Percentiles rank a stretch among this genome's conserved stretches.
Evolutionary conservation across 306 rosid species (phyloP).

Genomic region (Begonia peltatifolia): DNA sequence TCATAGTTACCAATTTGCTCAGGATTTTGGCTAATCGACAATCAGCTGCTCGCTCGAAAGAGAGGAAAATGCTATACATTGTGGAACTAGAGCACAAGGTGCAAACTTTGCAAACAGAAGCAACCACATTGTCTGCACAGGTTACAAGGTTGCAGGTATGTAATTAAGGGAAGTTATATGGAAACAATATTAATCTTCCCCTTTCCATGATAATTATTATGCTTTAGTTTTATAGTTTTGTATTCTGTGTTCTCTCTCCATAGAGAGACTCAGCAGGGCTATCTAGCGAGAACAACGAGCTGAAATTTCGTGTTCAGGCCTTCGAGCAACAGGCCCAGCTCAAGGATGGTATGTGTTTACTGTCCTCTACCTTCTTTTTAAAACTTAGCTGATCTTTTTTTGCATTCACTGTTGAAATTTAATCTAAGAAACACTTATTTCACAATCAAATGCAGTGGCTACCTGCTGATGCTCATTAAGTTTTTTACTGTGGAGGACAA

Average conservation of each 20-base stretch:
- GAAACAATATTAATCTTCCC: too few species aligned
- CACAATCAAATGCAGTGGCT: too few species aligned
- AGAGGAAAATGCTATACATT: slow-evolving; percentile 55
- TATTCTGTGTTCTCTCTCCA: slow-evolving; percentile 9
- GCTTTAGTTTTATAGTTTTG: not conserved
- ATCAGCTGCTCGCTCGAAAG: slow-evolving; percentile 93
- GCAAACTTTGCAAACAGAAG: slow-evolving; percentile 85
- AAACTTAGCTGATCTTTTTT: too few species aligned
- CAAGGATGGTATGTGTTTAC: slow-evolving; percentile 40
- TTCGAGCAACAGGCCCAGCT: slow-evolving; percentile 75
- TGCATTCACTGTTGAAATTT: too few species aligned
- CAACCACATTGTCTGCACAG: slow-evolving; percentile 64
- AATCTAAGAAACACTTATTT: too few species aligned
- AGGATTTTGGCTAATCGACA: slow-evolving; percentile 90
- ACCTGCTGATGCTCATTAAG: too few species aligned
- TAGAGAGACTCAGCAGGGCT: slow-evolving; percentile 50
- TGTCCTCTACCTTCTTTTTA: too few species aligned
- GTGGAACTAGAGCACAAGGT: slow-evolving; percentile 80
- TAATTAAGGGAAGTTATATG: slow-evolving; percentile 5
- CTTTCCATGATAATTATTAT: not conserved
- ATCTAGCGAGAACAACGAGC: slow-evolving; percentile 54
- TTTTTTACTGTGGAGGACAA: too few species aligned
- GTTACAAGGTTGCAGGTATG: slow-evolving; percentile 56
- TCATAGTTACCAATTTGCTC: slow-evolving; percentile 6
- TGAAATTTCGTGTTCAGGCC: slow-evolving; percentile 78